Conservation (phyloP, 768 basidiomycete genomes). For the Trametes villosa region DNA sequence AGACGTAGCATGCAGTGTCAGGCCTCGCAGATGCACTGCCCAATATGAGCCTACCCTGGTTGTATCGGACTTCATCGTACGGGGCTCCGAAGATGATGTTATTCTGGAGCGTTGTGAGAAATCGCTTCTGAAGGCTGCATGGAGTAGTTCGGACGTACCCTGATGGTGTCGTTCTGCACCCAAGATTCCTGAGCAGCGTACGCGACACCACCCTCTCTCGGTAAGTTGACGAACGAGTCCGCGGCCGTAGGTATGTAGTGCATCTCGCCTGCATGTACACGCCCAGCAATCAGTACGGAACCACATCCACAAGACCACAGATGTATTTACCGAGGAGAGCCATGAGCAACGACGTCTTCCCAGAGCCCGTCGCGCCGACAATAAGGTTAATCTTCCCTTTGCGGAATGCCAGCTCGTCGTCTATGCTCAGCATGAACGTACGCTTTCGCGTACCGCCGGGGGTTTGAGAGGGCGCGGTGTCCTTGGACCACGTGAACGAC, state of each 20-base stretch:
- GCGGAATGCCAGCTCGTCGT: constrained; percentile 56
- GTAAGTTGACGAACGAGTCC: constrained; percentile 47
- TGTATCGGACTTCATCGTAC: constrained; percentile 33
- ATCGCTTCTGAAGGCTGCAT: neutral
- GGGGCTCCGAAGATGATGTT: constrained; percentile 34
- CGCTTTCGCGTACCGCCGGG: constrained; percentile 29
- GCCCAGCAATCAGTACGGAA: neutral
- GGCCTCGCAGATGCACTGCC: neutral
- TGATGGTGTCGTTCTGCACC: constrained; percentile 51
- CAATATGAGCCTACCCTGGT: constrained; percentile 24
- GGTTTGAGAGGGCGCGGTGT: neutral
- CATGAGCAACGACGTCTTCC: constrained; percentile 60
- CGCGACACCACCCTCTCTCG: constrained; percentile 49
- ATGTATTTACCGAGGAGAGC: constrained; percentile 21
- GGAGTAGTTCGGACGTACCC: constrained; percentile 19
- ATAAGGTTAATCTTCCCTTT: constrained; percentile 56
- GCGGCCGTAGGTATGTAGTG: constrained; percentile 35
- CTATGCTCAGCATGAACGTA: constrained; percentile 51
- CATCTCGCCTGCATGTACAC: constrained; percentile 33
- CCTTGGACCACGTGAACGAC: constrained; percentile 25
- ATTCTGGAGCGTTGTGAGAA: constrained; percentile 8
- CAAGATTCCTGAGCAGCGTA: constrained; percentile 55
- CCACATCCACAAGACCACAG: neutral
- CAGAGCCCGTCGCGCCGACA: constrained; percentile 58
- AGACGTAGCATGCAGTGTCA: neutral